phyloP scores from a whole-genome alignment of 2,329 filamentous ascomycete species.

The Zymoseptoria passerinii region DNA sequence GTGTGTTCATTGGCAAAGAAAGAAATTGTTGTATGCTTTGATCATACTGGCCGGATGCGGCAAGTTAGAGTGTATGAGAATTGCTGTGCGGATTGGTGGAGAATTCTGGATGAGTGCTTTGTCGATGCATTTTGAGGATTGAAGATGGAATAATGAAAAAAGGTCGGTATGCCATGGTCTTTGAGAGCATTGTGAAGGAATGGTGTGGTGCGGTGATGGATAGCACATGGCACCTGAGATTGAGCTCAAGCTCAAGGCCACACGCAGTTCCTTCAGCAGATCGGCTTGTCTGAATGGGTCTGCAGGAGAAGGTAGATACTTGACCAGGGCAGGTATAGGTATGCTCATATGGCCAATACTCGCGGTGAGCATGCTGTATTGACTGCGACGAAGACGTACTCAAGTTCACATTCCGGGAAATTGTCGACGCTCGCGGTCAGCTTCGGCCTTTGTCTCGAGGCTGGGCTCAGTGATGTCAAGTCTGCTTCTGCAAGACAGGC shows the following conservation, averaged over 20 bases:
- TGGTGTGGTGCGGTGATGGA: background rate
- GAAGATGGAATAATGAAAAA: background rate
- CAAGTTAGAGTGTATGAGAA: background rate
- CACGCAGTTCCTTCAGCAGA: background rate
- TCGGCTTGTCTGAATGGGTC: accelerated
- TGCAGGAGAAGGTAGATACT: background rate
- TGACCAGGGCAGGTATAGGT: background rate
- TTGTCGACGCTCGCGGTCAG: background rate
- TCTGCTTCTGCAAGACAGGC: background rate
- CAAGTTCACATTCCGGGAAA: background rate
- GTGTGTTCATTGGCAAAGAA: background rate
- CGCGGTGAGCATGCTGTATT: background rate
- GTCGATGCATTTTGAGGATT: background rate
- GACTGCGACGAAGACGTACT: background rate
- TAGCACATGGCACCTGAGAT: background rate
- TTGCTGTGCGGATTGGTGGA: background rate
- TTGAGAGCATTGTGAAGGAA: background rate
- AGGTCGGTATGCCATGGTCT: background rate
- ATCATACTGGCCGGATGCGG: background rate
- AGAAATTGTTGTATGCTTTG: background rate
- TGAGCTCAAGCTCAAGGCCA: background rate
- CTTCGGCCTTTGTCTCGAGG: background rate
- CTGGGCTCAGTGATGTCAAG: background rate
- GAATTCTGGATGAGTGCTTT: background rate
- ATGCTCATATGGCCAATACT: background rate